Percentiles rank a stretch among this genome's conserved stretches.
phyloP scores from a whole-genome alignment of 2,329 filamentous ascomycete species.

The Alternaria hordeiaustralica region DNA sequence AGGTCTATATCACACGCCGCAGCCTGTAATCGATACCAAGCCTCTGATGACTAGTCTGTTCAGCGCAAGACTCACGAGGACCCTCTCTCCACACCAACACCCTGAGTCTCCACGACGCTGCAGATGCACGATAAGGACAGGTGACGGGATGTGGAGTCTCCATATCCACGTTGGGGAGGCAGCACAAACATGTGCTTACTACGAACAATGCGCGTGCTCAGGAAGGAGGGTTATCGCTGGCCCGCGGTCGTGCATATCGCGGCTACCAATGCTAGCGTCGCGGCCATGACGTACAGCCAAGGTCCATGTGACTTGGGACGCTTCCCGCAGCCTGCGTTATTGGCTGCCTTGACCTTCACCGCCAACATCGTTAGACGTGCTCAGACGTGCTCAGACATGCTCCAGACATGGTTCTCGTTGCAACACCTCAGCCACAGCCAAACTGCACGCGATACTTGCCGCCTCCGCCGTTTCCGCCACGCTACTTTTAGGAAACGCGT shows the following conservation, averaged over 20 bases:
- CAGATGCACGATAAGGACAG: slow-evolving; percentile 22
- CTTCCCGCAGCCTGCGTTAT: neutral
- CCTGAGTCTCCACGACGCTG: slow-evolving; percentile 17
- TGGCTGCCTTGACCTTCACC: slow-evolving; percentile 4
- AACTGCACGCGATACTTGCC: neutral
- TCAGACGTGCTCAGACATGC: neutral
- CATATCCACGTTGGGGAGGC: slow-evolving; percentile 4
- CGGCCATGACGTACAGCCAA: slow-evolving; percentile 12
- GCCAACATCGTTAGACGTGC: neutral
- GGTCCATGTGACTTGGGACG: slow-evolving; percentile 4
- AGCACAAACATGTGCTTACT: slow-evolving; percentile 7
- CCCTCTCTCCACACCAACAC: slow-evolving; percentile 6
- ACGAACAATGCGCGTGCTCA: slow-evolving; percentile 10
- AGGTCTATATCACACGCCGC: slow-evolving; percentile 4
- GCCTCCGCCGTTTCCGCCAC: neutral
- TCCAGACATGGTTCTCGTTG: slow-evolving; percentile 2
- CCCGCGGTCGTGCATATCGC: slow-evolving; percentile 3
- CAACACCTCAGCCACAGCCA: slow-evolving; percentile 7
- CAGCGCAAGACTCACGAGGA: slow-evolving; percentile 16
- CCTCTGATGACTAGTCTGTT: slow-evolving; percentile 6
- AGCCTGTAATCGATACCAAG: slow-evolving; percentile 1
- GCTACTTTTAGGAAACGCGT: neutral
- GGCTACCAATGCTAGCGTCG: slow-evolving; percentile 7
- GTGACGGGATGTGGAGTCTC: slow-evolving; percentile 25
- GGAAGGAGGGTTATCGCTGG: slow-evolving; percentile 4